Conservation (phyloP, 768 basidiomycete species). For the Termitomyces titanicus region DNA sequence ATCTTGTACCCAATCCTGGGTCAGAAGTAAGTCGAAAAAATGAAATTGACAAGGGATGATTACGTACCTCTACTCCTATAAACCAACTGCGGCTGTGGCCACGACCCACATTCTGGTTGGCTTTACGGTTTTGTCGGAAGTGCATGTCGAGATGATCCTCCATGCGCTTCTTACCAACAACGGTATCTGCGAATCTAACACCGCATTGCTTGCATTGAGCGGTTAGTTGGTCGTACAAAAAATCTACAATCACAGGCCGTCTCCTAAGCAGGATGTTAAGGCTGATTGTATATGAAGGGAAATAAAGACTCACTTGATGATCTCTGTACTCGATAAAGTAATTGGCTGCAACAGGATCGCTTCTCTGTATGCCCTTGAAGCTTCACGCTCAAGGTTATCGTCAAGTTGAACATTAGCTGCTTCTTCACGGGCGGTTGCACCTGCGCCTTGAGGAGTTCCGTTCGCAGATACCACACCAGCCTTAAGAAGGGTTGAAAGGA, state of each 20-base stretch:
- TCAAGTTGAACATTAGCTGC: constrained; percentile 21
- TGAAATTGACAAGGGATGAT: constrained; percentile 8
- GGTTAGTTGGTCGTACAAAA: constrained; percentile 73
- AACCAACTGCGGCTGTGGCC: constrained; percentile 93
- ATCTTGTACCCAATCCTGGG: constrained; percentile 90
- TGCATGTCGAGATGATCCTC: constrained; percentile 95
- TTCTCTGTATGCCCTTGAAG: constrained; percentile 55
- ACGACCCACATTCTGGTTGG: constrained; percentile 71
- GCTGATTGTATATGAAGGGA: background rate
- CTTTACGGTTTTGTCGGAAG: constrained; percentile 88
- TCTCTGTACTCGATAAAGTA: constrained; percentile 63
- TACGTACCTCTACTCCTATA: constrained; percentile 70
- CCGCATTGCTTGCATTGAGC: constrained; percentile 94
- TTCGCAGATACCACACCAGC: constrained; percentile 70
- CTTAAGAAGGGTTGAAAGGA: constrained; percentile 68
- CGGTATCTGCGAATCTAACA: constrained; percentile 74
- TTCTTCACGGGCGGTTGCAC: constrained; percentile 37
- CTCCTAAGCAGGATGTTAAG: constrained; percentile 34
- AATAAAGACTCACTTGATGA: constrained; percentile 53
- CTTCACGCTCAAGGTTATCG: constrained; percentile 41
- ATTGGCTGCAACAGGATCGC: constrained; percentile 57
- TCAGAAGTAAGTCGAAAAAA: constrained; percentile 3
- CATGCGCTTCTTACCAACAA: constrained; percentile 68
- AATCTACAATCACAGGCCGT: constrained; percentile 55
- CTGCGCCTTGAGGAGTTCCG: constrained; percentile 48